Evolutionary conservation across 805 yeast species (phyloP).

Genomic region (Wickerhamomyces bisporus): DNA sequence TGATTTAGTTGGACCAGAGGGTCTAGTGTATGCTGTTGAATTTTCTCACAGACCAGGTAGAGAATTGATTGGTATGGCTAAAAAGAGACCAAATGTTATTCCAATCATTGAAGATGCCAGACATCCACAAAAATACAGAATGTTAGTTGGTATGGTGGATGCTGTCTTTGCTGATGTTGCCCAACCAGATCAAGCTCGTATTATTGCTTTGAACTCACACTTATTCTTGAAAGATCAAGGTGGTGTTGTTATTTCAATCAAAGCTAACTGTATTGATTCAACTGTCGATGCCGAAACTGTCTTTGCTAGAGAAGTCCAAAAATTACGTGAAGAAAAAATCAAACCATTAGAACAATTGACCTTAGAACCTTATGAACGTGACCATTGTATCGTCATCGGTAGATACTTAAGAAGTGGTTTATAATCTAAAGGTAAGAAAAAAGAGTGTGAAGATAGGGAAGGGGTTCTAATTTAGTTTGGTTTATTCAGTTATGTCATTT

Average conservation of each 20-base stretch:
- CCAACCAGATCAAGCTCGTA: constrained; percentile 99
- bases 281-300: constrained; percentile 99
- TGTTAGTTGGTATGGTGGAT: constrained; percentile 98
- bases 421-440: constrained; percentile 12
- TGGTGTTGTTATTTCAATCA: constrained; percentile 96
- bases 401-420: constrained; percentile 88
- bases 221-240: constrained; percentile 97
- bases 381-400: constrained; percentile 98
- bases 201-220: constrained; percentile 96
- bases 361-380: constrained; percentile 99
- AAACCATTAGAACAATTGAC: constrained; percentile 98
- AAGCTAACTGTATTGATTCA: constrained; percentile 99
- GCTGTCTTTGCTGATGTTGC: constrained; percentile 99
- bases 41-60: constrained; percentile 99
- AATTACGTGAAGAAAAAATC: constrained; percentile 96
- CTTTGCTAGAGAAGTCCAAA: constrained; percentile 98
- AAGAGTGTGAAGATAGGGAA: neutral
- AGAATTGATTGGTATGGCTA: constrained; percentile 98
- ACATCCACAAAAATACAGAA: constrained; percentile 99
- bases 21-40: constrained; percentile 97
- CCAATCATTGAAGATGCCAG: constrained; percentile 99
- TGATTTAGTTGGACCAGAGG: constrained; percentile 98
- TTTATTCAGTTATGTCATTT: constrained; percentile 2
- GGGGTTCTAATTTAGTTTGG: neutral
- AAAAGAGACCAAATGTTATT: constrained; percentile 98